Evolutionary conservation across 305 asterid genomes (phyloP).

Genomic region (Fraxinus paxiana): DNA sequence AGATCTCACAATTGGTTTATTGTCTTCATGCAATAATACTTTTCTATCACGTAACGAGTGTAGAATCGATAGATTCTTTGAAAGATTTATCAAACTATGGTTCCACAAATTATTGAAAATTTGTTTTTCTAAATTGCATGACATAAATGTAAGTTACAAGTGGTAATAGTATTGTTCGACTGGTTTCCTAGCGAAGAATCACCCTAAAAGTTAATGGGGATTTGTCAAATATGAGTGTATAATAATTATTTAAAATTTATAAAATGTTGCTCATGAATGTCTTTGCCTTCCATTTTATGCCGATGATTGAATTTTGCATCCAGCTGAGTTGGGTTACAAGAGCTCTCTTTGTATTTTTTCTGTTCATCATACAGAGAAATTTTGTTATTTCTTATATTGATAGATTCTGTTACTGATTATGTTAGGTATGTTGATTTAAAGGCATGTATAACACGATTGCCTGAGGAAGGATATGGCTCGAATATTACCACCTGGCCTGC

Average conservation of each 20-base stretch:
- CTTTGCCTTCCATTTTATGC: conserved; percentile 4
- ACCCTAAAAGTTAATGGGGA: not conserved
- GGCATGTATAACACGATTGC: conserved; percentile 71
- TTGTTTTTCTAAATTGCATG: not conserved
- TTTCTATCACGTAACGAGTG: not conserved
- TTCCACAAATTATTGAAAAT: not conserved
- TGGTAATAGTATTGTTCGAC: not conserved
- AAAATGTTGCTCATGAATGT: not conserved
- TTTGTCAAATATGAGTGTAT: not conserved
- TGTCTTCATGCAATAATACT: not conserved
- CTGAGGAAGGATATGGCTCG: conserved; percentile 71
- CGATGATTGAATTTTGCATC: not conserved
- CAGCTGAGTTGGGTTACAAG: not conserved
- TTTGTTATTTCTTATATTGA: conserved; percentile 15
- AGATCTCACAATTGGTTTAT: not conserved
- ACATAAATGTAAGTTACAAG: not conserved
- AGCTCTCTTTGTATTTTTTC: not conserved
- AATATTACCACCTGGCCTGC: conserved; percentile 73
- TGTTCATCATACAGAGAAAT: not conserved
- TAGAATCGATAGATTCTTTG: not conserved
- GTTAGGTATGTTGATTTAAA: conserved; percentile 73
- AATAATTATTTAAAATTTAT: not conserved
- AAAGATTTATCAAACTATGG: not conserved
- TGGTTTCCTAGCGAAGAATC: not conserved
- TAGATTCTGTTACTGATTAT: conserved; percentile 17